phyloP scores from a whole-genome alignment of 176 grass and related monocot genomes.

The Stipa capillata region DNA sequence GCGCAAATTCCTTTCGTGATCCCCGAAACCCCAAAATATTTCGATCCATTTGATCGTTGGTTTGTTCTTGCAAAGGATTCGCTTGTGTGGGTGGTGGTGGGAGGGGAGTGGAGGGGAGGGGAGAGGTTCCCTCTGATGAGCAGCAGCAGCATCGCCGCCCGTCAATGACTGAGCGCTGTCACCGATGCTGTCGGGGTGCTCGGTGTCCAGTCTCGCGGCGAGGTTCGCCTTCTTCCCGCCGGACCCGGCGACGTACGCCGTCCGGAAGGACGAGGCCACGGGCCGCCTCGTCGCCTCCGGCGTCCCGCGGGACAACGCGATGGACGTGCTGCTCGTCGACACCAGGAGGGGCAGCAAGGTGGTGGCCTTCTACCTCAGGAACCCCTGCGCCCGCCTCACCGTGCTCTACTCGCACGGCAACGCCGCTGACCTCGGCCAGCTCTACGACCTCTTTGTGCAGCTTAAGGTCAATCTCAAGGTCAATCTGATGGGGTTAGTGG shows the following conservation, averaged over 20 bases:
- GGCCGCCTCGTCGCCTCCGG: slow-evolving; percentile 73
- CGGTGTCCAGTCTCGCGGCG: slow-evolving; percentile 97
- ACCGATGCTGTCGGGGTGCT: slow-evolving; percentile 81
- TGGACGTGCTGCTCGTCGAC: slow-evolving; percentile 80
- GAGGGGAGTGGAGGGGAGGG: slow-evolving; percentile 19
- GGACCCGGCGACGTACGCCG: slow-evolving; percentile 79
- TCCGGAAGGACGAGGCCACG: slow-evolving; percentile 63
- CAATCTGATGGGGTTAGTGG: slow-evolving; percentile 96
- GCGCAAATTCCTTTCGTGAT: neutral
- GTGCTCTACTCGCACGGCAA: slow-evolving; percentile 99
- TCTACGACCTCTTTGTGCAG: slow-evolving; percentile 99
- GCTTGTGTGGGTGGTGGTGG: neutral
- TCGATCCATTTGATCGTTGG: slow-evolving; percentile 12
- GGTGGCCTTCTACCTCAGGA: slow-evolving; percentile 87
- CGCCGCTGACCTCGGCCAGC: slow-evolving; percentile 92
- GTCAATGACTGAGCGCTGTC: slow-evolving; percentile 68
- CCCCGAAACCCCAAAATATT: neutral
- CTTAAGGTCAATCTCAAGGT: slow-evolving; percentile 99
- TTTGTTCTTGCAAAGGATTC: neutral
- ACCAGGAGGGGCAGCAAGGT: slow-evolving; percentile 76
- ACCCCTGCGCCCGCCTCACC: slow-evolving; percentile 77
- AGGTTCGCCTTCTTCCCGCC: slow-evolving; percentile 99
- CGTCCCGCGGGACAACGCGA: slow-evolving; percentile 67
- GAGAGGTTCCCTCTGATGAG: slow-evolving; percentile 52
- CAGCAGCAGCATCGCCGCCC: slow-evolving; percentile 31